A percentile compares a stretch with the other conserved stretches of the same genome.
These are phyloP conservation scores for Furcasterigmium sp. DNA, from an alignment of 2,329 filamentous ascomycete genomes.

Conservation along the genomic window DNA sequence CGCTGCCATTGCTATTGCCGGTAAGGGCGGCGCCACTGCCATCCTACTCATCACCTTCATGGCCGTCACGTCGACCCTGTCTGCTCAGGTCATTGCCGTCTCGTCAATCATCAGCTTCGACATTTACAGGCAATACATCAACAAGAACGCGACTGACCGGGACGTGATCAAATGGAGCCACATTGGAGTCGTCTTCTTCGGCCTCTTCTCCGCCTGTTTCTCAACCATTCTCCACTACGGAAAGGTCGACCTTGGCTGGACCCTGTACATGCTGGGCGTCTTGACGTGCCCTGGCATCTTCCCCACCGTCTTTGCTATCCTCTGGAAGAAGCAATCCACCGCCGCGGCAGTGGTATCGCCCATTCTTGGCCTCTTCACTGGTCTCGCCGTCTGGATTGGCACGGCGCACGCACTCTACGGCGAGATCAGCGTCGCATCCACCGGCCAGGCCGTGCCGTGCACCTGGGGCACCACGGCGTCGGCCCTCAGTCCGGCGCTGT, in stretches of 20 bases:
- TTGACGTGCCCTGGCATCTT: slow-evolving; percentile 49
- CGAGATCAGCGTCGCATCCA: slow-evolving; percentile 39
- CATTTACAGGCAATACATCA: slow-evolving; percentile 46
- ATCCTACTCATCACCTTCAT: slow-evolving; percentile 68
- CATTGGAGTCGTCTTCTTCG: slow-evolving; percentile 46
- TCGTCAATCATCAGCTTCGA: slow-evolving; percentile 50
- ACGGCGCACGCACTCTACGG: slow-evolving; percentile 40
- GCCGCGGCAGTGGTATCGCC: slow-evolving; percentile 44
- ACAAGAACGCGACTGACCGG: slow-evolving; percentile 35
- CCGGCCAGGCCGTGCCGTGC: slow-evolving; percentile 42
- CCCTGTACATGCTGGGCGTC: slow-evolving; percentile 48
- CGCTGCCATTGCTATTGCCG: slow-evolving; percentile 63
- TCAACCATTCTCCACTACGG: slow-evolving; percentile 48
- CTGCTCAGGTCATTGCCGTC: slow-evolving; percentile 47
- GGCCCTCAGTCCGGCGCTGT: slow-evolving; percentile 31
- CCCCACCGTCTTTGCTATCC: slow-evolving; percentile 45
- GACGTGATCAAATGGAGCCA: slow-evolving; percentile 48
- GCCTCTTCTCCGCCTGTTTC: slow-evolving; percentile 43
- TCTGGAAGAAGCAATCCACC: slow-evolving; percentile 45
- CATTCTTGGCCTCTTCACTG: slow-evolving; percentile 42
- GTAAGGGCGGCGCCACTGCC: slow-evolving; percentile 64
- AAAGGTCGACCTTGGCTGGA: slow-evolving; percentile 49
- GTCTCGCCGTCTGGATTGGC: slow-evolving; percentile 47
- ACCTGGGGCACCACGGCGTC: slow-evolving; percentile 49
- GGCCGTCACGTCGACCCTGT: slow-evolving; percentile 61